Evolutionary conservation across 768 basidiomycete species (phyloP).

Genomic region (Tylopilus felleus): DNA sequence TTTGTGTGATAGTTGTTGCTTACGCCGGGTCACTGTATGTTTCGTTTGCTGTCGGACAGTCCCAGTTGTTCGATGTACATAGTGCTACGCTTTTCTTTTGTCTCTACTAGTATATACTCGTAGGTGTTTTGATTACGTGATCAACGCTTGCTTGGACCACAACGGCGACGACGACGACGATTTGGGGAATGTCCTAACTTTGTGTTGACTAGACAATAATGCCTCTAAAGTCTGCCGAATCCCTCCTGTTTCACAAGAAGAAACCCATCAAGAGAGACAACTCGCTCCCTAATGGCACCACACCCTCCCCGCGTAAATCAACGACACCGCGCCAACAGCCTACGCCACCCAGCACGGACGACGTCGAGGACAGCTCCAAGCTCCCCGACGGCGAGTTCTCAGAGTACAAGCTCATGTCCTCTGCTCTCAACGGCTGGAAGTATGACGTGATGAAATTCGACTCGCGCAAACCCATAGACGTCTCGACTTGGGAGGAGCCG

Average conservation of each 20-base stretch:
- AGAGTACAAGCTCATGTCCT: slow-evolving; percentile 78
- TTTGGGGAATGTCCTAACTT: slow-evolving; percentile 1
- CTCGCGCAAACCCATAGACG: slow-evolving; percentile 67
- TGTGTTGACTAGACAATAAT: too few relatives aligned
- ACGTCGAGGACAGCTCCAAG: slow-evolving; percentile 48
- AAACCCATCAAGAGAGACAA: slow-evolving; percentile 34
- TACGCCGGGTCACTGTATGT: slow-evolving; percentile 23
- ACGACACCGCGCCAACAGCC: slow-evolving; percentile 39
- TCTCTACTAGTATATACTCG: slow-evolving; percentile 8
- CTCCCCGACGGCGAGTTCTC: slow-evolving; percentile 67
- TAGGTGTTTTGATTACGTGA: slow-evolving; percentile 26
- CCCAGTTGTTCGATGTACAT: slow-evolving; percentile 29
- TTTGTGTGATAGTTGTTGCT: slow-evolving; percentile 17
- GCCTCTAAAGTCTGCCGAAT: slow-evolving; percentile 37
- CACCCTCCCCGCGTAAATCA: slow-evolving; percentile 36
- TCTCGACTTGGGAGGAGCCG: slow-evolving; percentile 65
- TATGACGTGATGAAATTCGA: slow-evolving; percentile 94
- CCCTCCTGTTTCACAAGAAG: slow-evolving; percentile 70
- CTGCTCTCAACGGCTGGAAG: slow-evolving; percentile 81
- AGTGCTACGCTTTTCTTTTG: slow-evolving; percentile 18
- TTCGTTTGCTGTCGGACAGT: slow-evolving; percentile 25
- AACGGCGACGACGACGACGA: slow-evolving; percentile 1
- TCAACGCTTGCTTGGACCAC: slow-evolving; percentile 8
- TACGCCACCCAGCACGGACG: slow-evolving; percentile 38
- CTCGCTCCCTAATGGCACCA: slow-evolving; percentile 11